These are phyloP conservation scores for Suillus bovinus DNA, from an alignment of 768 basidiomycete species.

Conservation along the genomic window DNA sequence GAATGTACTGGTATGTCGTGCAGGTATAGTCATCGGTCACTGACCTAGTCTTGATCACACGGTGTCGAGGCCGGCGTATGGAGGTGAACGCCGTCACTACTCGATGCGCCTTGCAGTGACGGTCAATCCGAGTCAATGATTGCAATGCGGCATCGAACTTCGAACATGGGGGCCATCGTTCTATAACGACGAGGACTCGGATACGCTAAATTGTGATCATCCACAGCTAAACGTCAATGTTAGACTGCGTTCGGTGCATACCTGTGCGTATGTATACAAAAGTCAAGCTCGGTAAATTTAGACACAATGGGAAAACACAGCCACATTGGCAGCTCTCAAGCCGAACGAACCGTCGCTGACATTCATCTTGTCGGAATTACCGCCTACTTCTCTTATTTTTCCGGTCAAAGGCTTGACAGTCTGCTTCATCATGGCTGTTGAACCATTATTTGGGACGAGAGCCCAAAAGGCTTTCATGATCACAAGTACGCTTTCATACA, in stretches of 20 bases:
- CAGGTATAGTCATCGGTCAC: background rate
- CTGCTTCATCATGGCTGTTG: conserved; percentile 56
- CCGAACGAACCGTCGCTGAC: background rate
- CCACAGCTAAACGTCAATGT: background rate
- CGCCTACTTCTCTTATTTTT: conserved; percentile 15
- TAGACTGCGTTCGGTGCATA: background rate
- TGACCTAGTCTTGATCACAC: background rate
- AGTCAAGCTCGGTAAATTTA: background rate
- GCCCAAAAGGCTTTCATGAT: conserved; percentile 72
- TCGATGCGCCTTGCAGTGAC: too few relatives aligned
- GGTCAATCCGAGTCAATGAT: background rate
- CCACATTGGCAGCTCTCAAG: background rate
- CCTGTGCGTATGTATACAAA: background rate
- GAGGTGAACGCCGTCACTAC: too few relatives aligned
- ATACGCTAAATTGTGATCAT: background rate
- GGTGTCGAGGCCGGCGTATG: background rate
- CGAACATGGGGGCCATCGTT: background rate
- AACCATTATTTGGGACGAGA: conserved; percentile 69
- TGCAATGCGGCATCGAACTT: background rate
- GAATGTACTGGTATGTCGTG: background rate
- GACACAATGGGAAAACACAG: conserved; percentile 1
- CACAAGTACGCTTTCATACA: conserved; percentile 52
- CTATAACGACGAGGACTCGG: background rate
- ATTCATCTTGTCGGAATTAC: background rate
- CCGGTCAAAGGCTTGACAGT: conserved; percentile 17